Percentiles rank a stretch among this genome's conserved stretches.
Evolutionary conservation across 208 protist species (phyloP).

Genomic region (Leishmania braziliensis): DNA sequence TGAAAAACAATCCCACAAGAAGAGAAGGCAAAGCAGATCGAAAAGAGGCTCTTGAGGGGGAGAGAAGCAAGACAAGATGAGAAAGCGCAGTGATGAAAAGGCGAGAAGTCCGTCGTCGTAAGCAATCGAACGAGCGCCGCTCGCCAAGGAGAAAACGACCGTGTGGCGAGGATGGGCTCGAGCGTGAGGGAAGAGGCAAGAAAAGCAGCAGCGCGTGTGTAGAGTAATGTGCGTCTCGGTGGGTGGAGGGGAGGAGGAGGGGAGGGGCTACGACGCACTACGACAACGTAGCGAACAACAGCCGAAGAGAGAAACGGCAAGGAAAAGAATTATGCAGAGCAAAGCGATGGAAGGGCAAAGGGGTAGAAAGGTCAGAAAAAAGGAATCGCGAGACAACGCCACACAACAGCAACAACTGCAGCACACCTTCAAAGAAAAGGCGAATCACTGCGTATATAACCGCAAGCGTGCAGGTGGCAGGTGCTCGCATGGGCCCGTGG

Average conservation of each 20-base stretch:
- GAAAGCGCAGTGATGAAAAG: background rate
- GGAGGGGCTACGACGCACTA: background rate
- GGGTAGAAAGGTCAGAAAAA: background rate
- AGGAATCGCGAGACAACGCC: background rate
- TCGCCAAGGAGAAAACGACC: background rate
- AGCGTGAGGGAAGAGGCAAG: background rate
- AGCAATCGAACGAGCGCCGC: background rate
- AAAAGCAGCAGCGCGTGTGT: background rate
- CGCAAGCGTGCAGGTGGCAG: background rate
- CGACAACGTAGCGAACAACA: background rate
- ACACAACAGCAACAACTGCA: background rate
- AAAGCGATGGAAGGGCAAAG: too few relatives aligned
- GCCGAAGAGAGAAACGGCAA: conserved; percentile 2
- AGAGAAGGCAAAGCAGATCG: background rate
- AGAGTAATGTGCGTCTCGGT: background rate
- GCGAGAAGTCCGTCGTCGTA: background rate
- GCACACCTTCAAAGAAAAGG: background rate
- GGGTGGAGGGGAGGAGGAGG: background rate
- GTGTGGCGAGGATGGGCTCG: background rate
- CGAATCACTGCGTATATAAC: background rate
- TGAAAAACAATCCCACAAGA: background rate
- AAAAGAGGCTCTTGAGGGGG: background rate
- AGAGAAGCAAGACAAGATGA: background rate
- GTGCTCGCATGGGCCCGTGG: background rate
- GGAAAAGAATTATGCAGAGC: background rate